Evolutionary conservation across 257 asterid species (phyloP), one percentile per base, ranked within the genome.

Genomic region (Capsicum baccatum): DNA sequence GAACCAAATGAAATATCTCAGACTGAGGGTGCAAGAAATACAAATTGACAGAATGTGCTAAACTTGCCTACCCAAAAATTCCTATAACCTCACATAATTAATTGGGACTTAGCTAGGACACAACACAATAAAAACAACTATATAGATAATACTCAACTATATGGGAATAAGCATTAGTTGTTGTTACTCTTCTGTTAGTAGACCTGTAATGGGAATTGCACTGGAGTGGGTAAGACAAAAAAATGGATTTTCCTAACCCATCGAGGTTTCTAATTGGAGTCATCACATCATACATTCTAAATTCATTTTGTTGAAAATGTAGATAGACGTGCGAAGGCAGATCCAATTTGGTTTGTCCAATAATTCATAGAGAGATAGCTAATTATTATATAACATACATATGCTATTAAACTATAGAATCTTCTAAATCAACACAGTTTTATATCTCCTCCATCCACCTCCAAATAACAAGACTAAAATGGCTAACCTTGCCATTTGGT

Each of bases 121-220:
- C 12, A 48, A 19, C 44, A 71, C 79, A 74, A 50, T 3, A 26
- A 73, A 44, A 19, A 44, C n/a, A 73, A 74, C 19, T 19, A 48
- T 12, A 48, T 48, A 74, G 39, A 74, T 74, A 9, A 47, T 48
- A 74, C 44, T 74, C 80, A 74, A 74, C 60, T 48, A 73, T 12
- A 10, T 19, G 80, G 33, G 60, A 50, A 47, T n/a, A 47, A 47
- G 39, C 39, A 0, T 64, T 71, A n/a, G 79, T n/a, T 71, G 17
- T 47, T 71, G 79, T 47, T 74, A 48, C 12, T 48, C 60, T 21
- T 74, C 42, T 19, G 50, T 74, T 74, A 50, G 26, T 48, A 21
- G 59, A 74, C 44, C 13, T 11, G 19, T 74, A 48, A 48, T 19
- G 7, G 60, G 60, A 74, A 60, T 48, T 73, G 3, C 80, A 37